Base-by-base conservation (phyloP, 208 protist species). In the Jaenimonas drosophilae region DNA sequence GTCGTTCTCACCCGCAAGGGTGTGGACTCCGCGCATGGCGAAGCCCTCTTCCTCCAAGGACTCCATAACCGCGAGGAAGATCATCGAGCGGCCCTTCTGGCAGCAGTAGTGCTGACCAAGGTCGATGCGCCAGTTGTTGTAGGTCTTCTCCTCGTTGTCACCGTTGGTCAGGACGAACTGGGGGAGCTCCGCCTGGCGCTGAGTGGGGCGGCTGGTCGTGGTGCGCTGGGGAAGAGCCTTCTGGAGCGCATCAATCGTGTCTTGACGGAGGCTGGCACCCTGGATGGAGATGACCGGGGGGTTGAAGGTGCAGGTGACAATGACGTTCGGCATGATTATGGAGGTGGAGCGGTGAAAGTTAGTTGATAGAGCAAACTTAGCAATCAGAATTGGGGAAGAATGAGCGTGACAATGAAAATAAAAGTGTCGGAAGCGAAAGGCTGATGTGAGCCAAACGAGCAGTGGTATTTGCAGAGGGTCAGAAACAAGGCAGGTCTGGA, bases 291-390 rank as follows among this genome's bases (percentile, higher is more conserved):
- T 37, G 7, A 61, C 34, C 0, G 83, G 83, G 6, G 83, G 83
- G 55, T 92, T 89, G 57, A 89, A 92, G 48, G 59, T 64, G 58
- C 72, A 83, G 31, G 60, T 85, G 14, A 92, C 75, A 46, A 87
- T 60, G 24, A 92, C 68, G 65, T 89, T 81, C 31, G 83, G 83
- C 83, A 92, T 91, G 25, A 44, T 54, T 16, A 55, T n/a, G n/a
- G n/a, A n/a, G n/a, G n/a, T n/a, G n/a, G n/a, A n/a, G n/a, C n/a
- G n/a, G n/a, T n/a, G n/a, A n/a, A n/a, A n/a, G n/a, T n/a, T n/a
- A n/a, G n/a, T n/a, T n/a, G n/a, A n/a, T n/a, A n/a, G n/a, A n/a
- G n/a, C n/a, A n/a, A n/a, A n/a, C n/a, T n/a, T n/a, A n/a, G n/a
- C n/a, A n/a, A n/a, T n/a, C n/a, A n/a, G n/a, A n/a, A n/a, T n/a